Evolutionary conservation across 1,139 yeast species (phyloP), one percentile per base, ranked within the genome.

Genomic region (Pichia sp.): DNA sequence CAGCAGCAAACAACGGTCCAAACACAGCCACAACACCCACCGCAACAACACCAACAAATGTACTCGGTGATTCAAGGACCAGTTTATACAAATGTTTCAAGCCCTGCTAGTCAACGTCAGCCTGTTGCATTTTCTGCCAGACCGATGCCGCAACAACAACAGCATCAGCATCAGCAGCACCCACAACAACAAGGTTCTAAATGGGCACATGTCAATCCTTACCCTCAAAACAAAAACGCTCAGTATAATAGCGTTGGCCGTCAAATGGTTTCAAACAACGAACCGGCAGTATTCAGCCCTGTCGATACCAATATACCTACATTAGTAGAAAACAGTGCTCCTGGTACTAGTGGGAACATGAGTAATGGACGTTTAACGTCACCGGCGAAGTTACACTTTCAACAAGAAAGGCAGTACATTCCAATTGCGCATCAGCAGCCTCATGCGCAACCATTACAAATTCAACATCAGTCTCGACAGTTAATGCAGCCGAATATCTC

Each of bases 361-460:
- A 34, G 40, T 11, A 36, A 36, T 36, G 15, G 40, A 13, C 40
- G 15, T 36, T 36, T 36, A 15, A 13, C n/a, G 40, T 36, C 40
- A 5, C 15, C 40, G 15, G n/a, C n/a, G 40, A 15, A 36, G 41
- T 13, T 29, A 8, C 53, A 45, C 30, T 46, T 11, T 4, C 40
- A 36, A 13, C 40, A 36, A 36, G 40, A 36, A 13, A 13, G 40
- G 13, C 40, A 36, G 15, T 36, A 36, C 40, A 13, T 36, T 13
- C 40, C 40, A 36, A 36, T 36, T 5, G 40, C 8, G 7, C 40
- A 36, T 15, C 48, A 45, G 31, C 48, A 45, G 23, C 47, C 11
- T 19, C 47, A 50, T 15, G 45, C 23, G 11, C 53, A 52, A 19
- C 47, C 43, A 44, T 6, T 31, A 15, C 52, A 51, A 32, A 40